Evolutionary conservation across 2,329 filamentous ascomycete species (phyloP).

Genomic region (Colletotrichum chrysophilum): DNA sequence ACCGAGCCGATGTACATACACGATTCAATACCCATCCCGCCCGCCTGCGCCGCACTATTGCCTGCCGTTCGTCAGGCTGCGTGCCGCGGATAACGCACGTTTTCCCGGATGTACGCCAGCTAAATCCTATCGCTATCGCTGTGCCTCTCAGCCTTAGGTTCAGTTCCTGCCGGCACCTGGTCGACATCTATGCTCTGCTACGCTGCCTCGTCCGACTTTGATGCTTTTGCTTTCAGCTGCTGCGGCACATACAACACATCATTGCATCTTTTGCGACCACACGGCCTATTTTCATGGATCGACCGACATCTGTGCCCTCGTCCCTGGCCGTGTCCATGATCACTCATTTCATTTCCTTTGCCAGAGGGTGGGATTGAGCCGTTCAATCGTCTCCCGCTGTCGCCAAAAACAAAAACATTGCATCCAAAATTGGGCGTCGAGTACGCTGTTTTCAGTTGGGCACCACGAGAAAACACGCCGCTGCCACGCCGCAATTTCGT

Average conservation of each 20-base stretch:
- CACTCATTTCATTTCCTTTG: background rate
- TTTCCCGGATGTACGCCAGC: background rate
- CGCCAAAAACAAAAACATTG: background rate
- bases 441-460: background rate
- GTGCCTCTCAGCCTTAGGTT: background rate
- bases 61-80: background rate
- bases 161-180: background rate
- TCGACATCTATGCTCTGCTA: background rate
- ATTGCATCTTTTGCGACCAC: background rate
- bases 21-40: conserved; percentile 14
- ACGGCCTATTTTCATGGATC: background rate
- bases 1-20: conserved; percentile 7
- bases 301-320: background rate
- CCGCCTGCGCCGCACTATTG: conserved; percentile 12
- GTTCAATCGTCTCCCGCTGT: background rate
- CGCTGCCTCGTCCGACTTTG: background rate
- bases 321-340: background rate
- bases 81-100: background rate
- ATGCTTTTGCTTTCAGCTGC: background rate
- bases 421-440: background rate
- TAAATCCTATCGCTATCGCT: background rate
- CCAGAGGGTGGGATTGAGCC: conserved; percentile 1
- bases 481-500: conserved; percentile 10
- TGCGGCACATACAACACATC: background rate
- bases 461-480: background rate